Evolutionary conservation across 1,284 basidiomycete species (phyloP).

Genomic region (Rugosomyces carneus): DNA sequence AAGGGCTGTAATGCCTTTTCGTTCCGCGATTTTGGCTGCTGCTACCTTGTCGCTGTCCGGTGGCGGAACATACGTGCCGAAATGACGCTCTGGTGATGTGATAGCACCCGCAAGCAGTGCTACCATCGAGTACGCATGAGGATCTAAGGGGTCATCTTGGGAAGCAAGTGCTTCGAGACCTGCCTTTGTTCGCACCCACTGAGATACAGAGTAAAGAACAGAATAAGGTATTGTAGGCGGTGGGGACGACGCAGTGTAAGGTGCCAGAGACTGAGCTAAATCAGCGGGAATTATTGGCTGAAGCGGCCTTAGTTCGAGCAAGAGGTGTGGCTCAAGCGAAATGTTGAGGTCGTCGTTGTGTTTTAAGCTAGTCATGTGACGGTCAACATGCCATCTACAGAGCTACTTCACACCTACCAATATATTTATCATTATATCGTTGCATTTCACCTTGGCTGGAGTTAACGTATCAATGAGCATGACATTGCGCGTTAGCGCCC

Average conservation of each 20-base stretch:
- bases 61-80: constrained; percentile 43
- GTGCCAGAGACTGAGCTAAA: constrained; percentile 35
- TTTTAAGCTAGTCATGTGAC: background rate
- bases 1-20: constrained; percentile 60
- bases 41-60: constrained; percentile 37
- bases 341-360: constrained; percentile 40
- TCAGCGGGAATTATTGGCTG: constrained; percentile 37
- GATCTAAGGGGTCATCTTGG: constrained; percentile 40
- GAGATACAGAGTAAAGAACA: constrained; percentile 52
- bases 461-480: no score
- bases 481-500: no score
- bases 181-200: constrained; percentile 53
- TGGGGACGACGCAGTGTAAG: constrained; percentile 27
- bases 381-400: no score
- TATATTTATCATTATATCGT: no score
- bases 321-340: constrained; percentile 63
- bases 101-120: constrained; percentile 69
- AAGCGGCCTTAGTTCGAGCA: constrained; percentile 41
- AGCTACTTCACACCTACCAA: no score
- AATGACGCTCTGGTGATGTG: constrained; percentile 66
- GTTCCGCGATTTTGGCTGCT: constrained; percentile 43
- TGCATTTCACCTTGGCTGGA: no score
- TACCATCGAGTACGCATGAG: constrained; percentile 58
- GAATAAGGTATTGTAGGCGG: constrained; percentile 51
- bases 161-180: constrained; percentile 39